phyloP scores from a whole-genome alignment of 176 grass and related monocot genomes.

The Stipa capillata region DNA sequence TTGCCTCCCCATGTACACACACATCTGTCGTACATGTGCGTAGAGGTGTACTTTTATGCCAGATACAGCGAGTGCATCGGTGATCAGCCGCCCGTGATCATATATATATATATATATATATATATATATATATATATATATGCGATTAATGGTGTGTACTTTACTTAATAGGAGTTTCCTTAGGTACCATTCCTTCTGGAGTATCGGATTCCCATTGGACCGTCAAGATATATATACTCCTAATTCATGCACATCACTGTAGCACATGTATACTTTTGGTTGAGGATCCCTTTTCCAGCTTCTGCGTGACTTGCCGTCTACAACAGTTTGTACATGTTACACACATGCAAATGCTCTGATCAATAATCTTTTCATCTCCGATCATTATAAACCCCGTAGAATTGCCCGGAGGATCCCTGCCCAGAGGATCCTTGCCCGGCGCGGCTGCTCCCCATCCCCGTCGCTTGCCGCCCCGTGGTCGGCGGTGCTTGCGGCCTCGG shows the following conservation, averaged over 20 bases:
- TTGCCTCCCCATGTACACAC: not conserved
- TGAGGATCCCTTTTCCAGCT: not conserved
- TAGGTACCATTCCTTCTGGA: not conserved
- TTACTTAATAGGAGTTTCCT: not conserved
- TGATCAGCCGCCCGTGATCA: not conserved
- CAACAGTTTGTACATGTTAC: not conserved
- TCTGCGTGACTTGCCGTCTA: not conserved
- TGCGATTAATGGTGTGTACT: no score
- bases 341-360: not conserved
- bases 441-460: no score
- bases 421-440: no score
- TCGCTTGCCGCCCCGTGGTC: no score
- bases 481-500: no score
- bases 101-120: no score
- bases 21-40: conserved; percentile 23
- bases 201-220: not conserved
- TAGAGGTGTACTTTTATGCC: not conserved
- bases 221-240: not conserved
- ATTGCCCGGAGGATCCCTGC: no score
- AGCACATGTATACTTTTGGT: not conserved
- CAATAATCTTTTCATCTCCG: not conserved
- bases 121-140: not conserved
- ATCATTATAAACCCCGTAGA: not conserved
- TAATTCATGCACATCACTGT: not conserved
- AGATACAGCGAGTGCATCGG: not conserved